Evolutionary conservation across 495 filamentous ascomycete genomes (phyloP), one percentile per base, ranked within the genome.

Genomic region (Ramalina intermedia): DNA sequence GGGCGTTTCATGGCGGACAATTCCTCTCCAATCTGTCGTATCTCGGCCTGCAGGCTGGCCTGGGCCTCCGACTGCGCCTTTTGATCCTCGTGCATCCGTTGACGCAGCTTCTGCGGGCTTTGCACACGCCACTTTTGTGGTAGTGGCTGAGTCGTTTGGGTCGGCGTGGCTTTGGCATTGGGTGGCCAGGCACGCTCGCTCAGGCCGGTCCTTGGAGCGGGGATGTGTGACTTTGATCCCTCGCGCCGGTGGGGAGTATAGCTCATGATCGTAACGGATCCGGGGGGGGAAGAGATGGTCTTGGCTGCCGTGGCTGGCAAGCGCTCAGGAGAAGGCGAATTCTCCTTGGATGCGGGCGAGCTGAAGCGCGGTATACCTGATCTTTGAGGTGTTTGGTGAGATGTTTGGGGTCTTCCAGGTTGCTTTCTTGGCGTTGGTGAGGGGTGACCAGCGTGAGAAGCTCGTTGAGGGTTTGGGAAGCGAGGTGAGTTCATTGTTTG

Each of bases 81-180:
- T 58, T 87, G 84, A 58, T 96, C 88, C 43, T 73, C 78, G 49
- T 87, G 80, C 7, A 95, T 73, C 43, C 89, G 84, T 63, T 96
- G 86, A 40, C 91, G 85, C 29, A 96, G 77, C 67, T 94, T 96
- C 55, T 93, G 86, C 0, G 90, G 85, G 39, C 82, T 89, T 63
- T 94, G 89, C 63, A 95, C 78, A 42, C 86, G 82, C 48, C 93
- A 69, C 56, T 83, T 91, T 54, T 76, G 76, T 33, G 72, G 66
- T 41, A 44, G 24, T 36, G 67, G 65, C 9, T 63, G 53, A 9
- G 63, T 54, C 14, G 66, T 63, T 44, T 63, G 69, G 4, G 43
- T 50, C 1, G 50, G 38, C 11, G 26, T 41, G 41, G 68, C 67
- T 0, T 56, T 45, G 7, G 56, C 61, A 54, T 73, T 73, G 14